Base-by-base conservation (phyloP, 2,329 filamentous ascomycete species). In the Cryoendolithus antarcticus region DNA sequence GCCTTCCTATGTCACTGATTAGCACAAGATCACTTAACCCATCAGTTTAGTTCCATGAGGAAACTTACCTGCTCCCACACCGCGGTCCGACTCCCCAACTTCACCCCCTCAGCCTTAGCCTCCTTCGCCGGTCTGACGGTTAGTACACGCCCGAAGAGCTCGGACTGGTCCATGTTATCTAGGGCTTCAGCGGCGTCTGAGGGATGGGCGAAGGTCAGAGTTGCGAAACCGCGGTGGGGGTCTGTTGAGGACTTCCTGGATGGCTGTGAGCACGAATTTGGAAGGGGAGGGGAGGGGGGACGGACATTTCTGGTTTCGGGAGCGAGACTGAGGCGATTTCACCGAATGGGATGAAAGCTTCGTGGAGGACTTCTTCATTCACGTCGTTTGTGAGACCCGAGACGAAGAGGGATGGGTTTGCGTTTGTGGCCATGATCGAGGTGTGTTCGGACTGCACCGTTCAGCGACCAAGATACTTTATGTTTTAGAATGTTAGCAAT, bases 151-250 rank as follows among this genome's bases (percentile, higher is more conserved):
- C 91, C 93, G 58, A 89, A 96, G 34, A 98, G 74, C 64, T 96
- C 89, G 44, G 88, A 82, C 59, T 94, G 86, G 58, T 98, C 86
- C 89, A 98, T 96, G 59, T 98, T 98, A 69, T 96, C 86, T 59
- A 98, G 94, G 37, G 91, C 91, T 63, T 96, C 89, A 54, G 80
- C 80, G 21, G 88, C 89, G 62, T 98, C 91, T 41, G 80, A 75
- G 9, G 77, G 72, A 41, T 86, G 74, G 53, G 95, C 86, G 56
- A 84, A 98, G 57, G 98, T 91, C 37, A 98, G 84, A 58, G 98
- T 96, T 42, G 88, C 91, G 61, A 96, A 98, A 1, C 93, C 91
- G 38, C 88, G 74, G 60, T 98, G 91, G 24, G 77, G 67, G 31
- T 93, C 84, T 35, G 73, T 77, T 5, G 82, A 77, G 45, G 84